phyloP scores from a whole-genome alignment of 768 basidiomycete species.

The Calocybe gangraenosa region DNA sequence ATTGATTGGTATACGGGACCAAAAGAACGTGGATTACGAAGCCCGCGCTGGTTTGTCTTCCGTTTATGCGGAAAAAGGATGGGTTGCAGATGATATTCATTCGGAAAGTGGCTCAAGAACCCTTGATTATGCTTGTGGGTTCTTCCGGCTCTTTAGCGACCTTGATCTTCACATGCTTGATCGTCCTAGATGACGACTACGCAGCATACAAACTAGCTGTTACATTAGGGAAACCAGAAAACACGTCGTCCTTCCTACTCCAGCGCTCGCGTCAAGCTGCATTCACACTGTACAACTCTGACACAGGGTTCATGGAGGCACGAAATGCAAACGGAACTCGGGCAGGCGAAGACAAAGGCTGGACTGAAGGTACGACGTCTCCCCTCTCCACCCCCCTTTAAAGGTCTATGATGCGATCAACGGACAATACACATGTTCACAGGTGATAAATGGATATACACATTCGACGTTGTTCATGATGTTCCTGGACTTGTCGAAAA shows the following conservation, averaged over 20 bases:
- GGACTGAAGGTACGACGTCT: slow-evolving; percentile 64
- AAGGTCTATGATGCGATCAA: not conserved
- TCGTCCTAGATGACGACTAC: slow-evolving; percentile 65
- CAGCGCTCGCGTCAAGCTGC: slow-evolving; percentile 53
- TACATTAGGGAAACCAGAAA: slow-evolving; percentile 43
- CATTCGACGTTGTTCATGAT: slow-evolving; percentile 77
- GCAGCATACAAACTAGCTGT: slow-evolving; percentile 62
- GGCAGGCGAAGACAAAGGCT: slow-evolving; percentile 70
- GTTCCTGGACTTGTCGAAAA: slow-evolving; percentile 54
- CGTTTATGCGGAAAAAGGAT: slow-evolving; percentile 61
- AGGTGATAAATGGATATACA: slow-evolving; percentile 63
- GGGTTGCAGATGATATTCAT: slow-evolving; percentile 76
- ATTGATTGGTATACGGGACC: not conserved
- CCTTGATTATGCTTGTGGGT: slow-evolving; percentile 71
- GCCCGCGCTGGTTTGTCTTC: slow-evolving; percentile 74
- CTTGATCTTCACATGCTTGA: not conserved
- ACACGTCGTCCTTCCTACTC: slow-evolving; percentile 44
- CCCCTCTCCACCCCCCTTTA: not conserved
- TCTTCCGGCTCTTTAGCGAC: not conserved
- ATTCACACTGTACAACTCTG: slow-evolving; percentile 62
- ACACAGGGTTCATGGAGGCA: slow-evolving; percentile 81
- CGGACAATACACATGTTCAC: not conserved
- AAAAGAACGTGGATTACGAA: slow-evolving; percentile 70
- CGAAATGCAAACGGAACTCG: slow-evolving; percentile 62
- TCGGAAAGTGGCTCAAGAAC: slow-evolving; percentile 78